Conservation (phyloP, 805 yeast species). For the Starmerella ratchasimensis region DNA sequence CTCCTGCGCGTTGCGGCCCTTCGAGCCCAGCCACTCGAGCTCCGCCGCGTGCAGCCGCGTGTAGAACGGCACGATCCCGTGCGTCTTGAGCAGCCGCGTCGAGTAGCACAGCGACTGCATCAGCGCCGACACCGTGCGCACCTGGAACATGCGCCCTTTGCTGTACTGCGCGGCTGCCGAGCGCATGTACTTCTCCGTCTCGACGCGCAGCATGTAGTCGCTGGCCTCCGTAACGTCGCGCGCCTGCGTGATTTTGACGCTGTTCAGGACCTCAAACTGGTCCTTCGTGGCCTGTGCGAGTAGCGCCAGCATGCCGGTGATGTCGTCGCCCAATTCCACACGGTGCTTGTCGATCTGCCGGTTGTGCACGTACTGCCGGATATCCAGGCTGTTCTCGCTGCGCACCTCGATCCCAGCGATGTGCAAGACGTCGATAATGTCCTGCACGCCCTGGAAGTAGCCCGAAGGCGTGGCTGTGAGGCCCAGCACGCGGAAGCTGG, state of each 20-base stretch:
- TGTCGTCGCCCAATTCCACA: constrained; percentile 42
- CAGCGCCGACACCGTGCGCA: constrained; percentile 34
- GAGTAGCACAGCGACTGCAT: constrained; percentile 56
- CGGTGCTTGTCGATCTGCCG: constrained; percentile 48
- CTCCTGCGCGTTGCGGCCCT: constrained; percentile 37
- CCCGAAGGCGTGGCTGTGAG: constrained; percentile 95
- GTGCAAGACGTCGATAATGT: constrained; percentile 54
- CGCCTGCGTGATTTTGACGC: constrained; percentile 46
- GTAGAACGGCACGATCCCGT: constrained; percentile 71
- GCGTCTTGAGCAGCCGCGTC: constrained; percentile 43
- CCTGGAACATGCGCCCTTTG: constrained; percentile 18
- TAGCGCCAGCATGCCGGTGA: constrained; percentile 40
- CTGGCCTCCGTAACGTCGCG: constrained; percentile 44
- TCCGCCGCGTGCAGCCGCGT: constrained; percentile 43
- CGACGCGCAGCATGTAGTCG: constrained; percentile 37
- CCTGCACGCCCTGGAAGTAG: constrained; percentile 76
- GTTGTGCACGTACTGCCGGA: constrained; percentile 59
- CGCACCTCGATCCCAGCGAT: constrained; percentile 74
- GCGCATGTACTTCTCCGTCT: constrained; percentile 36
- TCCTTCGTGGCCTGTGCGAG: constrained; percentile 58
- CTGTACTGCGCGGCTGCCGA: constrained; percentile 17
- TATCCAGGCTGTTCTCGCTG: constrained; percentile 73
- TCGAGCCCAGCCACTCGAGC: constrained; percentile 20
- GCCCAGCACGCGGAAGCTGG: constrained; percentile 64
- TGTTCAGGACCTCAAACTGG: constrained; percentile 46